Conservation (phyloP, 208 protist genomes). For the Angomonas desouzai region DNA sequence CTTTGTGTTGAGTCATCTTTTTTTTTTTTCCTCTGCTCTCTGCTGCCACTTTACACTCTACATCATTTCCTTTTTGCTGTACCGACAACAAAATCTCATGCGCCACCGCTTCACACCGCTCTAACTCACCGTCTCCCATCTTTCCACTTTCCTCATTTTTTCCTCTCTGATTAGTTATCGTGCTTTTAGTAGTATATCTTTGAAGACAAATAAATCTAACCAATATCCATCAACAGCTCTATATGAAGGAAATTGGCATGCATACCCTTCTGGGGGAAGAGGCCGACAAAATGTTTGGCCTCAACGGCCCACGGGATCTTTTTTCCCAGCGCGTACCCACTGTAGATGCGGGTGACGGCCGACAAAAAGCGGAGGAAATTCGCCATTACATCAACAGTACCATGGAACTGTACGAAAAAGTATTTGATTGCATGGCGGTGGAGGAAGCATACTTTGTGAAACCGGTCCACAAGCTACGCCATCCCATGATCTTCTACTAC, state of each 20-base stretch:
- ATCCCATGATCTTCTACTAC: conserved; percentile 97
- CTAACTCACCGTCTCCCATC: no score
- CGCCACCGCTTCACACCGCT: no score
- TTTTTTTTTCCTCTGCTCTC: conserved; percentile 5
- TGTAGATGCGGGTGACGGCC: conserved; percentile 46
- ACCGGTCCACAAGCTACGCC: conserved; percentile 90
- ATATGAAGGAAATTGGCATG: conserved; percentile 39
- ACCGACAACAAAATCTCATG: no score
- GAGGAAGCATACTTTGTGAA: conserved; percentile 85
- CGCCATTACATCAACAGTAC: conserved; percentile 87
- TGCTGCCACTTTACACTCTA: not conserved
- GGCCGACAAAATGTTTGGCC: conserved; percentile 34
- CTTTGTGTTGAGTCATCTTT: not conserved
- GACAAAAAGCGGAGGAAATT: conserved; percentile 76
- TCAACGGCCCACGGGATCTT: conserved; percentile 42
- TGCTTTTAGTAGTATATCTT: no score
- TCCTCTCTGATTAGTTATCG: no score
- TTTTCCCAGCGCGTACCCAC: conserved; percentile 56
- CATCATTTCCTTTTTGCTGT: conserved; percentile 10
- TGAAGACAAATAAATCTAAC: no score
- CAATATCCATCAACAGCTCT: conserved; percentile 4
- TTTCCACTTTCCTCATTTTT: no score
- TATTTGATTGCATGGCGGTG: conserved; percentile 70
- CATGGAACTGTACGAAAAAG: conserved; percentile 80
- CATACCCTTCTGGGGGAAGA: conserved; percentile 47